Percentiles rank a stretch among this genome's conserved stretches.
phyloP scores from a whole-genome alignment of 148 eudicot genomes.

The Pharnaceum exiguum region DNA sequence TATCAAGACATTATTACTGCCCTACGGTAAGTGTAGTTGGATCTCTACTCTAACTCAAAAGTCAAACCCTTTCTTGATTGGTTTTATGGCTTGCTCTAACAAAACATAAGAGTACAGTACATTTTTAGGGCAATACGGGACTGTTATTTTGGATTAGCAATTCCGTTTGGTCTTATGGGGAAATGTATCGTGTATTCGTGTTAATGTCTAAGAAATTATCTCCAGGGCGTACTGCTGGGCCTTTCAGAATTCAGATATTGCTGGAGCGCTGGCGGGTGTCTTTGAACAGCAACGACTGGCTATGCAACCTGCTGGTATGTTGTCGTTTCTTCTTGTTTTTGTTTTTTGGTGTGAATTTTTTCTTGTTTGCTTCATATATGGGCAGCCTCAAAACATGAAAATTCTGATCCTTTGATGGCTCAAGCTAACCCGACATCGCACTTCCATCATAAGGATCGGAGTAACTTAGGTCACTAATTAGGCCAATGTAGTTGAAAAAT shows the following conservation, averaged over 20 bases:
- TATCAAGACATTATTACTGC: too few species aligned
- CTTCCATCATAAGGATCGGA: too few species aligned
- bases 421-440: neutral
- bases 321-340: slow-evolving; percentile 11
- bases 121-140: too few species aligned
- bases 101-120: too few species aligned
- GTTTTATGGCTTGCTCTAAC: too few species aligned
- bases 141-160: neutral
- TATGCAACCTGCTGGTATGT: slow-evolving; percentile 88
- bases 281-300: slow-evolving; percentile 90
- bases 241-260: slow-evolving; percentile 90
- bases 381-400: neutral
- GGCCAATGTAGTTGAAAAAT: too few species aligned
- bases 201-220: neutral
- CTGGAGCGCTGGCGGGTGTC: slow-evolving; percentile 94
- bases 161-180: neutral
- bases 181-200: neutral
- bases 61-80: too few species aligned
- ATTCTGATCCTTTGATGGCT: too few species aligned
- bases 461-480: too few species aligned
- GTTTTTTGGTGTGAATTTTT: too few species aligned
- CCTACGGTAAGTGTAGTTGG: too few species aligned
- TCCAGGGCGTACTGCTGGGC: slow-evolving; percentile 88
- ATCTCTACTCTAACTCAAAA: too few species aligned
- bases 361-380: neutral